Conservation (phyloP, 371 early-diverging fungal genomes). For the Cladochytrium tenue region DNA sequence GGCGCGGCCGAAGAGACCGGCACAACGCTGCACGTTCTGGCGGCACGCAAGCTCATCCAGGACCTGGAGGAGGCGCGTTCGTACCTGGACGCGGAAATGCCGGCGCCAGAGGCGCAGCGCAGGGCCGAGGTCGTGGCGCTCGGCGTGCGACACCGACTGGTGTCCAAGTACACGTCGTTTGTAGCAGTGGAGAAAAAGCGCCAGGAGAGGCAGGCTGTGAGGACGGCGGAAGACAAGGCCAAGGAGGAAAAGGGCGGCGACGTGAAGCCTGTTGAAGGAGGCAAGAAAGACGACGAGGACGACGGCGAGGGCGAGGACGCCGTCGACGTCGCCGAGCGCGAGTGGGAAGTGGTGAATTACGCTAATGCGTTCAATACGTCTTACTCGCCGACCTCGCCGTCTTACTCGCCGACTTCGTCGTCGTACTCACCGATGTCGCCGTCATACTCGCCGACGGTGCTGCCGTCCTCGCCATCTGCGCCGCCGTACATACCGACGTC, state of each 20-base stretch:
- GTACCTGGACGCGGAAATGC: constrained; percentile 21
- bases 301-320: neutral
- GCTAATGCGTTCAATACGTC: neutral
- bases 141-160: constrained; percentile 28
- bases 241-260: neutral
- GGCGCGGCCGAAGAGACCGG: no score
- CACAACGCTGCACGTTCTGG: constrained; percentile 43
- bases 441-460: neutral
- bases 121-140: constrained; percentile 23
- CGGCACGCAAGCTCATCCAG: constrained; percentile 46
- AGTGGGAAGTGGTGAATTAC: neutral
- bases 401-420: neutral
- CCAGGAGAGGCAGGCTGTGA: neutral
- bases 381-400: neutral
- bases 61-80: constrained; percentile 44
- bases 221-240: no score
- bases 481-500: neutral
- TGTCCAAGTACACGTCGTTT: constrained; percentile 19
- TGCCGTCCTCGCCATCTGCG: neutral
- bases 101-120: constrained; percentile 1
- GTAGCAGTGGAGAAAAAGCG: constrained; percentile 19
- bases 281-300: neutral
- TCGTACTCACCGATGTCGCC: neutral
- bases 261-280: neutral
- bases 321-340: neutral